These are phyloP conservation scores for Brassica carinata DNA, from an alignment of 345 rosid genomes.

Conservation along the genomic window DNA sequence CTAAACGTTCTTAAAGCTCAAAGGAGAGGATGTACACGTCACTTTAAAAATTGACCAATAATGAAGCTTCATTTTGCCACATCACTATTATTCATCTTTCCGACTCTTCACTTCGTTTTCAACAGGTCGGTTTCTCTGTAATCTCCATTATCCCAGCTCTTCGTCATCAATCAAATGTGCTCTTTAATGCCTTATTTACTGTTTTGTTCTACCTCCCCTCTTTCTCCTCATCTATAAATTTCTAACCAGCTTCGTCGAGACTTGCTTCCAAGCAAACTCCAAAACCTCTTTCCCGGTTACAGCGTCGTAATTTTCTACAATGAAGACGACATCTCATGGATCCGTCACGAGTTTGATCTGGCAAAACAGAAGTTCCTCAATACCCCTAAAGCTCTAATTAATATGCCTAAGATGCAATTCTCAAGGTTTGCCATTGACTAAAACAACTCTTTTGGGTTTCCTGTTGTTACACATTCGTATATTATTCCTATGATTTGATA, in stretches of 20 bases:
- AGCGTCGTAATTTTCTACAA: constrained; percentile 26
- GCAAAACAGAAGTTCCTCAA: constrained; percentile 72
- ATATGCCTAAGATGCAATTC: constrained; percentile 83
- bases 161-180: not conserved
- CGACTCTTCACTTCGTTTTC: not conserved
- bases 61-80: too few species aligned
- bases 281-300: not conserved
- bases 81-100: not conserved
- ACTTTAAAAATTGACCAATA: too few species aligned
- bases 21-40: too few species aligned
- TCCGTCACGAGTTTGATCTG: constrained; percentile 59
- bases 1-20: too few species aligned
- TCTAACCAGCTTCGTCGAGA: not conserved
- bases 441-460: not conserved
- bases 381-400: constrained; percentile 61
- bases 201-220: not conserved
- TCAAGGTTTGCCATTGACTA: constrained; percentile 48
- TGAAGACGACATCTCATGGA: constrained; percentile 52
- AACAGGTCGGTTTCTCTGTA: not conserved
- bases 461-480: constrained; percentile 69
- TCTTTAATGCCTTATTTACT: not conserved
- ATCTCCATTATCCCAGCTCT: not conserved
- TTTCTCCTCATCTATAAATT: not conserved
- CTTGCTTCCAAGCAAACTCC: not conserved
- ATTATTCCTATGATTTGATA: constrained; percentile 76